A percentile compares a stretch with the other conserved stretches of the same genome.
Conservation (phyloP, 2,329 filamentous ascomycete species). For the Talaromyces funiculosus region DNA sequence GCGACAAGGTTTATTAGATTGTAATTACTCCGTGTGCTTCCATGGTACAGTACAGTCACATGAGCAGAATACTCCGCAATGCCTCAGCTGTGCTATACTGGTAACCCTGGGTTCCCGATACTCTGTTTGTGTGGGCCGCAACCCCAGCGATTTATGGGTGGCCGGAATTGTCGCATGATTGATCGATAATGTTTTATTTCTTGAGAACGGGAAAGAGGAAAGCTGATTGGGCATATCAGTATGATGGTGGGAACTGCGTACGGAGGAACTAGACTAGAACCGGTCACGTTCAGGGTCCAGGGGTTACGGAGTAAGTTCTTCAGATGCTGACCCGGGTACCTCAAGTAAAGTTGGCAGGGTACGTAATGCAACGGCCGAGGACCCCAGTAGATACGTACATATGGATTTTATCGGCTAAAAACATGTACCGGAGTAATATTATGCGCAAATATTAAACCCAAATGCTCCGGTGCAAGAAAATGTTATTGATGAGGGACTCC, state of each 20-base stretch:
- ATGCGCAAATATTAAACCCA: background rate
- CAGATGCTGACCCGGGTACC: too few relatives aligned
- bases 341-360: too few relatives aligned
- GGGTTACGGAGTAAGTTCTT: too few relatives aligned
- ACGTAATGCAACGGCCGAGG: background rate
- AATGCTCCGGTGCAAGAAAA: background rate
- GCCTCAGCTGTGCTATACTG: background rate
- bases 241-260: too few relatives aligned
- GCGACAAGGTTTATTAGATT: background rate
- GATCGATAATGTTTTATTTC: background rate
- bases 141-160: background rate
- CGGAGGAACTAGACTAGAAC: too few relatives aligned
- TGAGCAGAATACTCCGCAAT: background rate
- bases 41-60: background rate
- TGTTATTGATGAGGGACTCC: background rate
- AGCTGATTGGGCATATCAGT: too few relatives aligned
- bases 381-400: background rate
- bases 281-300: too few relatives aligned
- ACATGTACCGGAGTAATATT: background rate
- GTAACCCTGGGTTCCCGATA: background rate
- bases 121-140: background rate
- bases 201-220: too few relatives aligned
- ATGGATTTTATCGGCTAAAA: background rate
- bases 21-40: background rate
- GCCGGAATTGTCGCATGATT: background rate